Evolutionary conservation across 75 land plant species (phyloP).

Genomic region (Sequoiadendron giganteum): DNA sequence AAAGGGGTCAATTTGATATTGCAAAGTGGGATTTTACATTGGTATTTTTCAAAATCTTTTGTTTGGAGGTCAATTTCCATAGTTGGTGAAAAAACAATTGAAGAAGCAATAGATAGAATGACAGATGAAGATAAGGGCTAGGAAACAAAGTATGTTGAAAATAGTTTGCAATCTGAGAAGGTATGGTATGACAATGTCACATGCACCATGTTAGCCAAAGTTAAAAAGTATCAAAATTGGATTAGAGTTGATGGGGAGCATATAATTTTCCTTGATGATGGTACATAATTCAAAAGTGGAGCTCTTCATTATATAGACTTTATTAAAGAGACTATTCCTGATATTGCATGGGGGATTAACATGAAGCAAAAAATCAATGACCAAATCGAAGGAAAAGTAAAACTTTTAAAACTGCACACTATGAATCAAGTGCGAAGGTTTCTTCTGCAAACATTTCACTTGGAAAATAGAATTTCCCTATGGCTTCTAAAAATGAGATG

Average conservation of each 20-base stretch:
- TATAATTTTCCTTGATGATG: slow-evolving; percentile 73
- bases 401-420: no score
- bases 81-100: neutral
- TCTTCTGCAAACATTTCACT: no score
- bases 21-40: no score
- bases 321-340: slow-evolving; percentile 54
- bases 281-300: slow-evolving; percentile 81
- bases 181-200: slow-evolving; percentile 73
- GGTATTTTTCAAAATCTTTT: neutral
- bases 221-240: slow-evolving; percentile 79
- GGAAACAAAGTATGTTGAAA: neutral
- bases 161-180: slow-evolving; percentile 18
- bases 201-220: slow-evolving; percentile 50
- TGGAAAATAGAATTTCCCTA: no score
- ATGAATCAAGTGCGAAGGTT: no score
- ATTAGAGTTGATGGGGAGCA: slow-evolving; percentile 58
- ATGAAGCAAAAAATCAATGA: no score
- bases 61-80: neutral
- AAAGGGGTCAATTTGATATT: no score
- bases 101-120: neutral
- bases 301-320: slow-evolving; percentile 70
- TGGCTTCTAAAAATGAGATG: no score
- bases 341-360: slow-evolving; percentile 49
- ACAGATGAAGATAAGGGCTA: neutral
- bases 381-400: no score